phyloP scores from a whole-genome alignment of 129 eudicot species.

The Escallonia herrerae region DNA sequence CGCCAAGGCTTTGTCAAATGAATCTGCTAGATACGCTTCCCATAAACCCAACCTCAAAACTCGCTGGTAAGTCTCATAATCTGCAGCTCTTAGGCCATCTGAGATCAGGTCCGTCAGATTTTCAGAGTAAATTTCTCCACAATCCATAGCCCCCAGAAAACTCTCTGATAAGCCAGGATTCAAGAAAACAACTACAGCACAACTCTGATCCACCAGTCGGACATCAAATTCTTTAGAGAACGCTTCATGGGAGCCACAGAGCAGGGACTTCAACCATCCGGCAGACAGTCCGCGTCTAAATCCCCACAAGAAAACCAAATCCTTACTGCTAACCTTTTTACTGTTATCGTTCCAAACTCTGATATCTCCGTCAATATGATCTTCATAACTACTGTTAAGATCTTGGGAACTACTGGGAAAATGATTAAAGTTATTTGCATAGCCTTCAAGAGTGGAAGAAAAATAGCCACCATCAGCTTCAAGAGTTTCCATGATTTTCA shows the following conservation, averaged over 20 bases:
- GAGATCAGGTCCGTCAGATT: conserved; percentile 46
- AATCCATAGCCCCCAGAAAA: conserved; percentile 54
- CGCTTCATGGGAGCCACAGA: conserved; percentile 36
- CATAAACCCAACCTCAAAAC: conserved; percentile 52
- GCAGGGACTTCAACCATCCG: conserved; percentile 42
- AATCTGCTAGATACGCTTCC: conserved; percentile 57
- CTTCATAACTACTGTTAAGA: conserved; percentile 15
- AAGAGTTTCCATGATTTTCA: conserved; percentile 30
- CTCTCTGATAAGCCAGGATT: conserved; percentile 36
- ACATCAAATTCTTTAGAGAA: conserved; percentile 60
- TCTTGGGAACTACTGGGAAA: conserved; percentile 15
- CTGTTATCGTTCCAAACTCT: conserved; percentile 43
- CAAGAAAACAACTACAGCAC: conserved; percentile 77
- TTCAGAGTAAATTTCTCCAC: conserved; percentile 29
- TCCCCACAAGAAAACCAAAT: conserved; percentile 88
- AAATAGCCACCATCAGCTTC: conserved; percentile 16
- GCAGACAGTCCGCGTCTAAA: conserved; percentile 59
- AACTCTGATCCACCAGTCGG: conserved; percentile 59
- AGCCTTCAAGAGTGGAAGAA: conserved; percentile 31
- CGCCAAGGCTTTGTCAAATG: conserved; percentile 34
- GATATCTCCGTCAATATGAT: conserved; percentile 40
- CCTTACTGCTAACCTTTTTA: conserved; percentile 36
- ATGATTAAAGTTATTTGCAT: conserved; percentile 29
- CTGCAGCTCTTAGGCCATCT: conserved; percentile 57
- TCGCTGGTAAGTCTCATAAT: conserved; percentile 42